phyloP scores from a whole-genome alignment of 202 grass and related monocot species.

The Saccharum hybrid region DNA sequence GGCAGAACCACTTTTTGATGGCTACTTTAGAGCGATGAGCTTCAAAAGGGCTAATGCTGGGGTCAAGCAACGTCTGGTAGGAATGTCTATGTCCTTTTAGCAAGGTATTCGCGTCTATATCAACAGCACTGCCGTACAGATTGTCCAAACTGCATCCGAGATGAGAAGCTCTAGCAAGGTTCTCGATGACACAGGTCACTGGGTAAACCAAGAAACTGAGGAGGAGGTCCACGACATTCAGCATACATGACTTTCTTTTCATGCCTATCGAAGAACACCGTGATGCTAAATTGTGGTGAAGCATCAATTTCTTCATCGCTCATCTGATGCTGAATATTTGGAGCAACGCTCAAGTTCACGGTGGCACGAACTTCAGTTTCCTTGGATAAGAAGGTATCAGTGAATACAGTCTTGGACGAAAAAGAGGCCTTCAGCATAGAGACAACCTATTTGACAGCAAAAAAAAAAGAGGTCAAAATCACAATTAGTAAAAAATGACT shows the following conservation, averaged over 20 bases:
- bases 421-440: constrained; percentile 25
- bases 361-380: neutral
- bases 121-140: neutral
- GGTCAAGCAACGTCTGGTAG: neutral
- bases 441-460: neutral
- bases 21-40: too few species aligned
- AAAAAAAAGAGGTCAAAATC: too few species aligned
- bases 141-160: neutral
- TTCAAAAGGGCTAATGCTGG: neutral
- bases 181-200: neutral
- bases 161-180: neutral
- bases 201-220: constrained; percentile 31
- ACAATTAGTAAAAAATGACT: too few species aligned
- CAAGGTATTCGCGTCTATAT: neutral
- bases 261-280: neutral
- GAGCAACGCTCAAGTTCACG: neutral
- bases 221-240: constrained; percentile 31
- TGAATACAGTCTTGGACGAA: neutral
- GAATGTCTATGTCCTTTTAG: neutral
- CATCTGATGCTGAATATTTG: neutral
- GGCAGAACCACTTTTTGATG: too few species aligned
- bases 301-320: neutral
- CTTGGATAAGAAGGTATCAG: neutral
- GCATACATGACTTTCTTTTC: constrained; percentile 35
- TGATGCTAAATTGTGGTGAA: neutral